These are phyloP conservation scores for Agaricus sinodeliciosus DNA, from an alignment of 768 basidiomycete species.

Conservation along the genomic window DNA sequence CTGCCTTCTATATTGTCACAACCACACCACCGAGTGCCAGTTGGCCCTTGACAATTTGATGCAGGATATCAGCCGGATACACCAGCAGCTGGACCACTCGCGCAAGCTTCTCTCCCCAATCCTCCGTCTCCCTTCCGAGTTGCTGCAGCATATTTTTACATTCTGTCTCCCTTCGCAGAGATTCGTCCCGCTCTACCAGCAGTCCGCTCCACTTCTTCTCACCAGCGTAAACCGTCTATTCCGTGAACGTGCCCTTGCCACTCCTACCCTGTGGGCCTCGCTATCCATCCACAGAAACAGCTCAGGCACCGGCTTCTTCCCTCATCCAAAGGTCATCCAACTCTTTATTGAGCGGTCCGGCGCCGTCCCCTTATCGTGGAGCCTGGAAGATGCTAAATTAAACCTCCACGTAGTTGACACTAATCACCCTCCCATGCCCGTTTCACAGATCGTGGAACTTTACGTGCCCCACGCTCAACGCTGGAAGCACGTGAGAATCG, in stretches of 20 bases:
- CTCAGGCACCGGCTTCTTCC: slow-evolving; percentile 8
- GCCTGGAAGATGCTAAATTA: slow-evolving; percentile 14
- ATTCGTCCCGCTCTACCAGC: slow-evolving; percentile 8
- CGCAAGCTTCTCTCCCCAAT: slow-evolving; percentile 10
- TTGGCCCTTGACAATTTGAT: slow-evolving; percentile 1
- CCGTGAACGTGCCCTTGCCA: slow-evolving; percentile 12
- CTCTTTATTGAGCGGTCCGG: slow-evolving; percentile 22
- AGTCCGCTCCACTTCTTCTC: slow-evolving; percentile 9
- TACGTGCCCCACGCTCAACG: slow-evolving; percentile 20
- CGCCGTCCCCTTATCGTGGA: slow-evolving; percentile 19
- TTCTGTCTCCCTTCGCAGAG: slow-evolving; percentile 8
- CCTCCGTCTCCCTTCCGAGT: slow-evolving; percentile 3
- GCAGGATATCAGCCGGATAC: background rate
- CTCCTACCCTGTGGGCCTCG: slow-evolving; percentile 17
- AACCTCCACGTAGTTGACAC: slow-evolving; percentile 11
- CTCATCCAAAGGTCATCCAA: slow-evolving; percentile 10
- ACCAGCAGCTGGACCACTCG: slow-evolving; percentile 10
- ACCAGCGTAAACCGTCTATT: slow-evolving; percentile 11
- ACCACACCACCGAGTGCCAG: background rate
- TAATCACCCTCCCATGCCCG: slow-evolving; percentile 10
- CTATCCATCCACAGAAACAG: slow-evolving; percentile 14
- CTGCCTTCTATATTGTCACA: background rate
- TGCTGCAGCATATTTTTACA: slow-evolving; percentile 8
- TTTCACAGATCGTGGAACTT: slow-evolving; percentile 18
- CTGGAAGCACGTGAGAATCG: slow-evolving; percentile 19